Conservation (phyloP, 2,329 filamentous ascomycete species). For the Cladosporium sphaerospermum region DNA sequence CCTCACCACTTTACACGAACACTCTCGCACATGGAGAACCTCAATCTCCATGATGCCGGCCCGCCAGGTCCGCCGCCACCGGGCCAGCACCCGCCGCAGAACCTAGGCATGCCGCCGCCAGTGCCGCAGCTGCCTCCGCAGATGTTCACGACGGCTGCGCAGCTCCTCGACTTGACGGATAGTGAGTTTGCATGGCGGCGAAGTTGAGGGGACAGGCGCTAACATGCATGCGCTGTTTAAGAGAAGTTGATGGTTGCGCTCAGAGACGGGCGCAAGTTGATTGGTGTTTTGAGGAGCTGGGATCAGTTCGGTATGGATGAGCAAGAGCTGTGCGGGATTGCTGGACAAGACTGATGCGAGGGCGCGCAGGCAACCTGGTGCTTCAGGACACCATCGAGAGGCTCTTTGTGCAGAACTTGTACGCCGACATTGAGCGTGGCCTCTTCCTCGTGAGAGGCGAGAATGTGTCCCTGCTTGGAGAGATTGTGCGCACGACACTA, state of each 20-base stretch:
- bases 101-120: constrained; percentile 27
- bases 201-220: background rate
- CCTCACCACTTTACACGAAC: background rate
- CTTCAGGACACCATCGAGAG: constrained; percentile 89
- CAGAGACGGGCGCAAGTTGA: constrained; percentile 87
- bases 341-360: constrained; percentile 8
- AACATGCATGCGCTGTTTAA: constrained; percentile 35
- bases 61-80: constrained; percentile 13
- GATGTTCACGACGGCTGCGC: constrained; percentile 97
- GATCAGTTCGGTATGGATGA: constrained; percentile 79
- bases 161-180: constrained; percentile 91
- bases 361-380: constrained; percentile 73
- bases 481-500: constrained; percentile 55
- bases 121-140: constrained; percentile 73
- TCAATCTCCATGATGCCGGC: constrained; percentile 29
- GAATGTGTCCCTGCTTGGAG: constrained; percentile 91
- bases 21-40: constrained; percentile 26
- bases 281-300: constrained; percentile 89
- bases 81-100: constrained; percentile 11
- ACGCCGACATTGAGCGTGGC: constrained; percentile 77
- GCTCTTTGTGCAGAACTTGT: constrained; percentile 68
- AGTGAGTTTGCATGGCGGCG: constrained; percentile 55
- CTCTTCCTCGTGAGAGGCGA: constrained; percentile 91
- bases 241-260: constrained; percentile 92
- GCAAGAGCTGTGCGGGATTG: background rate